phyloP scores from a whole-genome alignment of 441 rosid species.

The Pelargonium myrrhifolium region DNA sequence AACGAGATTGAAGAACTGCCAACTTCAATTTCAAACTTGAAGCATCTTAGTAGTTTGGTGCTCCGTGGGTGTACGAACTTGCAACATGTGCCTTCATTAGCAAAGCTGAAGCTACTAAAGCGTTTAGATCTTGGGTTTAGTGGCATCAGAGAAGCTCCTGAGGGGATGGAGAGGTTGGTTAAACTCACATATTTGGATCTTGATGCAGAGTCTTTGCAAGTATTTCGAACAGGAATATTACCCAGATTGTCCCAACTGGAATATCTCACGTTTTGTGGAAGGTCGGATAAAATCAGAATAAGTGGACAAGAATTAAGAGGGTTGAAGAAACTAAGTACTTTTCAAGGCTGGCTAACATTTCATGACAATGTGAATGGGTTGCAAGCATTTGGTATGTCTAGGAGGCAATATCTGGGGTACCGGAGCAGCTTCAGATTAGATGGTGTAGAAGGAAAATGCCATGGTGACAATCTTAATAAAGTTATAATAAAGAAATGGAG shows the following conservation, averaged over 20 bases:
- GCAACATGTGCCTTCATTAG: not conserved
- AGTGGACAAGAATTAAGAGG: not conserved
- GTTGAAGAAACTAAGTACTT: not conserved
- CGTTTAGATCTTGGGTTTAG: not conserved
- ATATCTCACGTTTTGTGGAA: not conserved
- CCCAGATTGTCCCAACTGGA: not conserved
- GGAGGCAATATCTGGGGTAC: not conserved
- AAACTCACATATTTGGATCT: not conserved
- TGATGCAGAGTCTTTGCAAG: not conserved
- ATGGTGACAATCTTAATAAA: not conserved
- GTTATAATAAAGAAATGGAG: not conserved
- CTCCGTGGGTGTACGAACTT: not conserved
- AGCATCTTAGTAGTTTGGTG: not conserved
- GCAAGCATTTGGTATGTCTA: not conserved
- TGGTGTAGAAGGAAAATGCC: not conserved
- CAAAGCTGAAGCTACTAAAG: not conserved
- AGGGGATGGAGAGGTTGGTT: not conserved
- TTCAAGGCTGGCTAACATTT: not conserved
- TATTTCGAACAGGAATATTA: not conserved
- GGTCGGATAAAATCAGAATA: too few species aligned
- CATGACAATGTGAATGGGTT: not conserved
- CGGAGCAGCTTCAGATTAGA: not conserved
- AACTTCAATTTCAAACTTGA: not conserved
- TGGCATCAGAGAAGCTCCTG: not conserved
- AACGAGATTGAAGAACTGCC: not conserved